Evolutionary conservation across 2,329 filamentous ascomycete genomes (phyloP).

Genomic region (Parasarocladium wereldwijsianum): DNA sequence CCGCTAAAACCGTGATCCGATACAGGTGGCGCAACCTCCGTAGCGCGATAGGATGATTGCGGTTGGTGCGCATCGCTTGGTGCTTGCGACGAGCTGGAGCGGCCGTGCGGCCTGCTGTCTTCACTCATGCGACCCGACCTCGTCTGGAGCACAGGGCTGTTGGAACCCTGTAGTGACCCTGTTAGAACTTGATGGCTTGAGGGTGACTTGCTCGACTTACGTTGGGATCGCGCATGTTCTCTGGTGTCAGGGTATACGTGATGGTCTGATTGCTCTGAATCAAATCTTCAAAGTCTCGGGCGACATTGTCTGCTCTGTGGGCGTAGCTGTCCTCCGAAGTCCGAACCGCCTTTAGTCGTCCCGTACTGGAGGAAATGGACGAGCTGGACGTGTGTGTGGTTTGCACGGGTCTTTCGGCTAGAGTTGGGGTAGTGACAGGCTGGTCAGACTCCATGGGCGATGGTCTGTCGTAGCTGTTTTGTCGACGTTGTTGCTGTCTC

Average conservation of each 20-base stretch:
- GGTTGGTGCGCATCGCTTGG: too few relatives aligned
- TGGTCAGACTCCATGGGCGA: constrained; percentile 1
- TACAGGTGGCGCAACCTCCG: too few relatives aligned
- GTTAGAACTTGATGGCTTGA: constrained; percentile 6
- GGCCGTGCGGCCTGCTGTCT: constrained; percentile 24
- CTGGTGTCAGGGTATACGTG: constrained; percentile 68
- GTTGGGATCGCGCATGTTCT: constrained; percentile 63
- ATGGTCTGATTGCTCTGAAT: constrained; percentile 74
- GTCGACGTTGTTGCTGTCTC: constrained; percentile 7
- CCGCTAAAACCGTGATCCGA: too few relatives aligned
- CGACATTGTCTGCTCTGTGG: constrained; percentile 36
- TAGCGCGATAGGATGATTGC: too few relatives aligned
- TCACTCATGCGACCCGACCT: constrained; percentile 29
- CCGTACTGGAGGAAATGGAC: constrained; percentile 31
- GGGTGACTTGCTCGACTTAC: constrained; percentile 28
- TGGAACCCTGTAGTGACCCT: constrained; percentile 23
- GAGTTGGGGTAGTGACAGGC: constrained; percentile 4
- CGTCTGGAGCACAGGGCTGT: constrained; percentile 25
- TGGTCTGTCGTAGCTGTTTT: background rate
- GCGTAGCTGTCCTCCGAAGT: constrained; percentile 43
- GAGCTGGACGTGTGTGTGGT: constrained; percentile 33
- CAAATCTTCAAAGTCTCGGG: constrained; percentile 60
- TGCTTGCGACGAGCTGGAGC: constrained; percentile 35
- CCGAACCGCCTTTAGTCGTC: constrained; percentile 36
- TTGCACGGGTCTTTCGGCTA: too few relatives aligned